Percentiles rank a stretch among this genome's conserved stretches.
Evolutionary conservation across 2,329 filamentous ascomycete species (phyloP).

Genomic region (Trichoderma cornu-damae): DNA sequence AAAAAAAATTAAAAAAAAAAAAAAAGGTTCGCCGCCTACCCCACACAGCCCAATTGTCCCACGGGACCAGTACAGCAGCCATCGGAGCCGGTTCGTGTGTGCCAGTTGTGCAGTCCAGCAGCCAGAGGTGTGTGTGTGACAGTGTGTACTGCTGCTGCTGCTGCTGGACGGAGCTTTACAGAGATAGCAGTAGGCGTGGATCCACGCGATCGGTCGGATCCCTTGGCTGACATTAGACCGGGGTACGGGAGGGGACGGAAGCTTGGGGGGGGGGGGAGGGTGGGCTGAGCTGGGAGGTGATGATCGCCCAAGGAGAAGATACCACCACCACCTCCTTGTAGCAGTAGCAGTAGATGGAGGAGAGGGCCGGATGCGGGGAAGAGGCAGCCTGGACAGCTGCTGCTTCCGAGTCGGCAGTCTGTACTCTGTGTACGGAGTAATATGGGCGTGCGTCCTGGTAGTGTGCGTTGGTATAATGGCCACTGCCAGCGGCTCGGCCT

Average conservation of each 20-base stretch:
- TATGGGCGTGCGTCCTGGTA: constrained; percentile 2
- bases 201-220: constrained; percentile 20
- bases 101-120: constrained; percentile 7
- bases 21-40: constrained; percentile 9
- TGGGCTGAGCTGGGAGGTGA: constrained; percentile 15
- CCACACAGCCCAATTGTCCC: constrained; percentile 14
- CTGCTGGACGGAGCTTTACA: constrained; percentile 18
- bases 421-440: background rate
- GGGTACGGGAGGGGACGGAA: constrained; percentile 20
- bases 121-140: background rate
- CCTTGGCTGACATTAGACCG: constrained; percentile 11
- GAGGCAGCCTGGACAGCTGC: background rate
- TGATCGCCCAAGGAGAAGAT: constrained; percentile 14
- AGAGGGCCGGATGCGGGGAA: constrained; percentile 10
- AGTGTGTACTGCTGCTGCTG: too few relatives aligned
- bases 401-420: constrained; percentile 9
- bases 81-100: constrained; percentile 12
- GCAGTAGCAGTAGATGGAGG: background rate
- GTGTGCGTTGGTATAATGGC: too few relatives aligned
- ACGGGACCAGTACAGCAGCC: constrained; percentile 13
- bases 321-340: too few relatives aligned
- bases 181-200: constrained; percentile 18
- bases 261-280: constrained; percentile 18
- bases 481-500: background rate
- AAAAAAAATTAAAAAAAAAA: too few relatives aligned